Base-by-base conservation (phyloP, 768 basidiomycete species). In the Agaricus bisporus region DNA sequence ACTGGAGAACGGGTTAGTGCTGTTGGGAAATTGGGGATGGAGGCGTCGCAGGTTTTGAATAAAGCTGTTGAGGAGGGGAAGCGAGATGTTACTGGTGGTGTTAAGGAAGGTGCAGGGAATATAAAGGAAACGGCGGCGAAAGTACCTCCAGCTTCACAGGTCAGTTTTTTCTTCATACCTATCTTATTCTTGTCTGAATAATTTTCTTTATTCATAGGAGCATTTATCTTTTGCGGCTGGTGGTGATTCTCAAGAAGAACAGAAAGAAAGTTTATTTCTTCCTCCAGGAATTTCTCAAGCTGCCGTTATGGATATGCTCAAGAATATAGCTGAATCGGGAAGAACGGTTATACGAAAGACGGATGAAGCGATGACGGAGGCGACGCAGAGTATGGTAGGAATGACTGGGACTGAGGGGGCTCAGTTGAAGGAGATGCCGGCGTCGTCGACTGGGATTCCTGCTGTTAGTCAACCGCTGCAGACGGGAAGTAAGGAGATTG, bases 41-140 rank as follows among this genome's bases (percentile, higher is more conserved):
- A 72, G 43, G 66, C 68, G 0, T 65, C 66, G n/a, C 58, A 67
- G 45, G 77, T 69, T 59, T 80, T 78, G 1, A 66, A 82, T 10
- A 51, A 58, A 35, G 85, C 83, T 17, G 80, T 78, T n/a, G 69
- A 70, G 0, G 74, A 86, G 60, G 85, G 84, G 3, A 71, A 79
- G 58, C 64, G 66, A 5, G 75, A 79, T 54, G 71, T 86, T 1
- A 72, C 76, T 6, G 64, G 69, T 11, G 73, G 68, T 11, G 73
- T 71, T 0, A 77, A 78, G 60, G 69, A 70, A 0, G 83, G 83
- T 58, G 64, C 85, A 5, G 77, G 81, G 20, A 77, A 82, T 58
- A 83, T 78, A 1, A 83, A 78, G 65, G 65, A 62, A 6, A 46
- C 80, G 2, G 81, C 78, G n/a, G 66, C 65, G 12, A 68, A 58